A percentile compares a stretch with the other conserved stretches of the same genome.
Conservation (phyloP, 192 early-diverging fungal species). For the Borealophlyctis nickersoniae region DNA sequence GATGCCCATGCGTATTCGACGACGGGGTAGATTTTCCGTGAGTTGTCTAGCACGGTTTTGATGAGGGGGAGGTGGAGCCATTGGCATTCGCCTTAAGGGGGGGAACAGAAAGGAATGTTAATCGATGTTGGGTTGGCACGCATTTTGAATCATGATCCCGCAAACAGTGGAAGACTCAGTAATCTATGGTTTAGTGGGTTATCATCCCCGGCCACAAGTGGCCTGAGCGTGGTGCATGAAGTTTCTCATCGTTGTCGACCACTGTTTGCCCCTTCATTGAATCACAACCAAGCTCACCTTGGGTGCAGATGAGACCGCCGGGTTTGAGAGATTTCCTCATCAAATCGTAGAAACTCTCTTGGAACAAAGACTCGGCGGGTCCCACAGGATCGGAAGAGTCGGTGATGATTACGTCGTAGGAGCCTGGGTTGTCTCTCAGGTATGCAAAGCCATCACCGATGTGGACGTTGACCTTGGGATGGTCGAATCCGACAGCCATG, state of each 20-base stretch:
- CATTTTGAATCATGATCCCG: no score
- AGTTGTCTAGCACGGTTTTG: conserved; percentile 80
- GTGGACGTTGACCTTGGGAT: conserved; percentile 92
- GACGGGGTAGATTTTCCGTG: conserved; percentile 78
- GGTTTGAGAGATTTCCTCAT: conserved; percentile 85
- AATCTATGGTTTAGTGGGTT: conserved; percentile 29
- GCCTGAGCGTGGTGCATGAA: conserved; percentile 48
- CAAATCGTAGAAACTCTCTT: conserved; percentile 87
- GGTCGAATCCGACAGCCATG: conserved; percentile 90
- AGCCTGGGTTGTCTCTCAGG: conserved; percentile 79
- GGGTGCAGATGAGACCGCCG: conserved; percentile 91
- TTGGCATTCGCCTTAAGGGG: conserved; percentile 81
- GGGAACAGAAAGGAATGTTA: neutral
- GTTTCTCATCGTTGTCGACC: conserved; percentile 37
- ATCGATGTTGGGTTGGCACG: no score
- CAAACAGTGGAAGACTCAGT: conserved; percentile 11
- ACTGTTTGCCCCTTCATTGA: neutral
- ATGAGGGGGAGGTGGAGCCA: conserved; percentile 96
- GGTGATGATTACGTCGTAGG: conserved; percentile 98
- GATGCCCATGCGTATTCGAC: conserved; percentile 93
- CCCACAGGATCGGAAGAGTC: conserved; percentile 98
- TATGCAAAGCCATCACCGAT: conserved; percentile 97
- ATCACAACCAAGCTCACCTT: conserved; percentile 61
- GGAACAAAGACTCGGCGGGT: conserved; percentile 93
- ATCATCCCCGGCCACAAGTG: conserved; percentile 26